Evolutionary conservation across 352 stramenopile species (phyloP), one percentile per base, ranked within the genome.

Genomic region (Phytopythium litorale): DNA sequence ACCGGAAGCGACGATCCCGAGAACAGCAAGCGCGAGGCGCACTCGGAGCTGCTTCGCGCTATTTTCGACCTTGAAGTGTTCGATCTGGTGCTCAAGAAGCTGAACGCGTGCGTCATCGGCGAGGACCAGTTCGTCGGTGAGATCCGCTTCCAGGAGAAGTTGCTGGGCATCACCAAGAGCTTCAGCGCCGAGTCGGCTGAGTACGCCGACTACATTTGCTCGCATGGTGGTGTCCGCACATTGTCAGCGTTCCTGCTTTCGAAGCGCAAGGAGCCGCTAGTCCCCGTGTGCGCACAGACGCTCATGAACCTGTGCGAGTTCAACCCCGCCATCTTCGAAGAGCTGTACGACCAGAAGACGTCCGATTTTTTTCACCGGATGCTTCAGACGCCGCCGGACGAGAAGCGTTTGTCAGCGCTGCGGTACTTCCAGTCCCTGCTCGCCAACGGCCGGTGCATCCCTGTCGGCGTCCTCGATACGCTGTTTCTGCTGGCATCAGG

Each of bases 301-400:
- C 64, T 93, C 59, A 88, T 93, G 81, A 91, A 91, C 33, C 63
- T 91, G 33, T 91, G 80, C 59, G 80, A 89, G 51, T 82, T 84
- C 62, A 89, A 88, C 40, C 75, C 81, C 6, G 71, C 72, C 35
- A 83, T 91, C 35, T 89, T 91, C 57, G 70, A 82, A 30, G 72
- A 87, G 35, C 60, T 92, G 6, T 84, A 82, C 12, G 73, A 89
- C 43, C 66, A 68, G 21, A 87, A 87, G 35, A 77, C 82, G 4
- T 91, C 77, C 0, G 84, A 91, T 16, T 91, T 91, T 48, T 91
- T 93, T 57, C 81, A 91, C 51, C 76, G 79, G 3, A 63, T 93
- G 30, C 62, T 93, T 7, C 84, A 91, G 64, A 93, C 81, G 13
- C 84, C 84, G 0, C 81, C 84, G 2, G 84, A 93, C 32, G 81